Base-by-base conservation (phyloP, 1,284 basidiomycete species). In the Phellinidium pouzarii region DNA sequence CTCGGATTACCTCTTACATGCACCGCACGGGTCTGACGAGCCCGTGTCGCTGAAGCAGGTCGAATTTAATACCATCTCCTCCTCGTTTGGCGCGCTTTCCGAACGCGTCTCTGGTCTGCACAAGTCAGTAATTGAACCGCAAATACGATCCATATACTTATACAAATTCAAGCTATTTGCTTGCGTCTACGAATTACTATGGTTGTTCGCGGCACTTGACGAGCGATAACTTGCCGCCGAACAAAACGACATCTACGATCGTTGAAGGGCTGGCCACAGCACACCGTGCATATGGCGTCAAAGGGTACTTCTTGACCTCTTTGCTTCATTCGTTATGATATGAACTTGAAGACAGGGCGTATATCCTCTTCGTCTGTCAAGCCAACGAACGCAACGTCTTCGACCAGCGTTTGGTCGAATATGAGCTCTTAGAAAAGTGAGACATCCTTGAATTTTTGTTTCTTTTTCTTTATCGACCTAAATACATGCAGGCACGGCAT, bases 41-140 rank as follows among this genome's bases (percentile, higher is more conserved):
- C 66, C 68, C 22, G 68, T 72, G 5, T 71, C 73, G 25, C 71
- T 99, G 55, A 96, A 94, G 66, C 95, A 99, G 71, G 95, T 99
- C 49, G 96, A 99, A 67, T 96, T 98, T 71, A 99, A 99, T 67
- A 98, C 95, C 4, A 95, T 98, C 59, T 92, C 94, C 0, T 82
- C 87, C 0, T 93, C 91, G 1, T 97, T 98, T 64, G 95, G 94
- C 1, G 67, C 84, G 0, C 73, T 98, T 12, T 91, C 89, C 2
- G 79, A 92, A 55, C 78, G 77, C 40, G 78, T 82, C 5, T 78
- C 86, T 14, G 78, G 79, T 22, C 68, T 98, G 64, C 95, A 98
- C 68, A 75, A 80, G 91, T 92, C 61, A 57, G 71, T 61, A 26
- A 34, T 14, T 12, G 17, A 4, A 53, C 19, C 11, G 37, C 46